Percentiles rank a stretch among this genome's conserved stretches.
These are phyloP conservation scores for Beauveria sp. DNA, from an alignment of 2,329 filamentous ascomycete species.

Conservation along the genomic window DNA sequence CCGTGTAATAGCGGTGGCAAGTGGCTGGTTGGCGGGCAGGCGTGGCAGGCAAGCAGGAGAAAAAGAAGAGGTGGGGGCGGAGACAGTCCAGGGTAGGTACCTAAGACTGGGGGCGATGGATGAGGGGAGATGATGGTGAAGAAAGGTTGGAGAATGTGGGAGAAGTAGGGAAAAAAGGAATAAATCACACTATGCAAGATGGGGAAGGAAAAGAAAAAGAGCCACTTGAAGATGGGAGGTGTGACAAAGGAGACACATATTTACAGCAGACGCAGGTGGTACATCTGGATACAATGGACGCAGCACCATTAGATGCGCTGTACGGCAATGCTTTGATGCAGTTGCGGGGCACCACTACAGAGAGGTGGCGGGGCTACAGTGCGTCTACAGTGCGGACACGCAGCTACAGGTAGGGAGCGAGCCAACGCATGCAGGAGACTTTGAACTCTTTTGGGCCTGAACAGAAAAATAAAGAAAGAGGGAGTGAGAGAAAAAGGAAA, in stretches of 20 bases:
- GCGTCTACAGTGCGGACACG: neutral
- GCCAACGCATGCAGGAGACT: neutral
- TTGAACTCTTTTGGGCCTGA: neutral
- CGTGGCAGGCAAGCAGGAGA: no score
- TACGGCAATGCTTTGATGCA: neutral
- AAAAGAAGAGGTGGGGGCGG: neutral
- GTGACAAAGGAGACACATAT: neutral
- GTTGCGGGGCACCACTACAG: neutral
- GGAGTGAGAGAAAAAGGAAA: neutral
- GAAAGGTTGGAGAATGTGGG: neutral
- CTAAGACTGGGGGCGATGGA: neutral
- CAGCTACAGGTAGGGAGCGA: neutral
- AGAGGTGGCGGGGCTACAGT: neutral
- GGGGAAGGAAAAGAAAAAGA: neutral
- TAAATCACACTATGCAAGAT: neutral
- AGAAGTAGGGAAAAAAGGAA: neutral
- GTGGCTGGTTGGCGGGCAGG: no score
- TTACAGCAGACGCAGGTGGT: no score
- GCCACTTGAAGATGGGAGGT: neutral
- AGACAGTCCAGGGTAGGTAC: neutral
- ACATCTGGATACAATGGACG: neutral
- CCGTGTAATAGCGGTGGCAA: no score
- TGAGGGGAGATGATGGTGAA: neutral
- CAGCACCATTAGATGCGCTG: neutral
- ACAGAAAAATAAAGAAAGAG: neutral